Evolutionary conservation across 805 yeast species (phyloP), one percentile per base, ranked within the genome.

Genomic region (Yarrowia yakushimensis): DNA sequence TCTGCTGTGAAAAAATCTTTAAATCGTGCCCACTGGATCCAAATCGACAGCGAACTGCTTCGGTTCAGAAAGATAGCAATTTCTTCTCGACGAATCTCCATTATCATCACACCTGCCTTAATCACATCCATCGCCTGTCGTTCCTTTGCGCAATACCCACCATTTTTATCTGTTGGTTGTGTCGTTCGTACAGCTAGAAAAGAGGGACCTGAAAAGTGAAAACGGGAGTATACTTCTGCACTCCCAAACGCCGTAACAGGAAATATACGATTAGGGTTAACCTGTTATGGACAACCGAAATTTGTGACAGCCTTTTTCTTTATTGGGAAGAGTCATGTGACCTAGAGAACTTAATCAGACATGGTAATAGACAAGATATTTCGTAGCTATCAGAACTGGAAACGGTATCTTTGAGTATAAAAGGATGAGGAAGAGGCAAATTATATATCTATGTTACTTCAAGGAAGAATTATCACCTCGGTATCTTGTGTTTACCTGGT

Each of bases 101-200:
- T 9, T n/a, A 13, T 43, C 33, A 11, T 17, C 33, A 9, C 12
- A 11, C 17, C 34, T 43, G 18, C 22, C 31, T 25, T 20, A 17
- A 5, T 12, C 50, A 28, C 22, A 27, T 45, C 52, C 59, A n/a
- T 36, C 43, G 43, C 33, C 36, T 17, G 43, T 36, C 59, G 59
- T 52, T 17, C 34, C 59, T 13, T 36, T 25, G 22, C 36, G 36
- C 52, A 45, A 34, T 52, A 36, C 59, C 42, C 33, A 52, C 59
- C 59, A 52, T 52, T 52, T 34, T 52, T 17, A 25, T 52, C 13
- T 48, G 55, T 48, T 48, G 55, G 59, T 36, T 25, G 59, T 52
- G 59, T 52, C 43, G 59, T 52, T 52, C 59, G 59, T 52, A 52
- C 59, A 52, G 59, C 59, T 52, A 36, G 43, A 52, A 36, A 52